Percentiles rank a stretch among this genome's conserved stretches.
phyloP scores from a whole-genome alignment of 2,329 filamentous ascomycete genomes.

The Sclerotinia trifoliorum region DNA sequence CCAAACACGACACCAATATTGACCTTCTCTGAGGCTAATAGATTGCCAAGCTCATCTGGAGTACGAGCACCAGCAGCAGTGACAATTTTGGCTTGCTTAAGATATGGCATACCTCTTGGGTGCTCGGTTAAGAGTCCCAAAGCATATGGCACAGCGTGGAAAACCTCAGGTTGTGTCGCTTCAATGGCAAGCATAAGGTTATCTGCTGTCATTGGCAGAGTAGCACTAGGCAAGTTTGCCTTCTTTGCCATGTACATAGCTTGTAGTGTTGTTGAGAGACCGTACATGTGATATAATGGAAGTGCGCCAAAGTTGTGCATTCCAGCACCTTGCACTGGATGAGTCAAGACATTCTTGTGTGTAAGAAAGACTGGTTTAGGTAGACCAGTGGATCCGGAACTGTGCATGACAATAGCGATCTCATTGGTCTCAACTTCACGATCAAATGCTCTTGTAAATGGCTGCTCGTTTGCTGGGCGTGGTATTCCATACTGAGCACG shows the following conservation, averaged over 20 bases:
- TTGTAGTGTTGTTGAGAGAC: conserved; percentile 53
- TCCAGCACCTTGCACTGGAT: conserved; percentile 41
- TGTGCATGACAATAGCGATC: conserved; percentile 32
- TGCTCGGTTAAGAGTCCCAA: conserved; percentile 61
- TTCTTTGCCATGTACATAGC: conserved; percentile 51
- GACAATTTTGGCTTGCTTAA: conserved; percentile 51
- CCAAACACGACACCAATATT: conserved; percentile 57
- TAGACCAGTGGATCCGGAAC: conserved; percentile 55
- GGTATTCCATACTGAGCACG: conserved; percentile 21
- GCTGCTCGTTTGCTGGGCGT: conserved; percentile 11
- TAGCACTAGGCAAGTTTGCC: conserved; percentile 54
- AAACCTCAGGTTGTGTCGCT: conserved; percentile 45
- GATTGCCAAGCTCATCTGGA: conserved; percentile 57
- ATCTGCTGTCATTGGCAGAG: conserved; percentile 53
- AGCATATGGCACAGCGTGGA: conserved; percentile 50
- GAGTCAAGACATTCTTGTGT: conserved; percentile 49
- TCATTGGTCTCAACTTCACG: conserved; percentile 22
- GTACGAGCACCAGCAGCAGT: conserved; percentile 58
- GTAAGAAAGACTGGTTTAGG: conserved; percentile 62
- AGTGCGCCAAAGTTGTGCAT: conserved; percentile 52
- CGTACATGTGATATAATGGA: conserved; percentile 61
- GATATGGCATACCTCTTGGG: conserved; percentile 50
- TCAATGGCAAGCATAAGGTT: conserved; percentile 47
- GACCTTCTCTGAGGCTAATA: conserved; percentile 51
- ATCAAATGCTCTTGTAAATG: conserved; percentile 20